These are phyloP conservation scores for Eimeria praecox DNA, from an alignment of 169 alveolate genomes.

Conservation along the genomic window DNA sequence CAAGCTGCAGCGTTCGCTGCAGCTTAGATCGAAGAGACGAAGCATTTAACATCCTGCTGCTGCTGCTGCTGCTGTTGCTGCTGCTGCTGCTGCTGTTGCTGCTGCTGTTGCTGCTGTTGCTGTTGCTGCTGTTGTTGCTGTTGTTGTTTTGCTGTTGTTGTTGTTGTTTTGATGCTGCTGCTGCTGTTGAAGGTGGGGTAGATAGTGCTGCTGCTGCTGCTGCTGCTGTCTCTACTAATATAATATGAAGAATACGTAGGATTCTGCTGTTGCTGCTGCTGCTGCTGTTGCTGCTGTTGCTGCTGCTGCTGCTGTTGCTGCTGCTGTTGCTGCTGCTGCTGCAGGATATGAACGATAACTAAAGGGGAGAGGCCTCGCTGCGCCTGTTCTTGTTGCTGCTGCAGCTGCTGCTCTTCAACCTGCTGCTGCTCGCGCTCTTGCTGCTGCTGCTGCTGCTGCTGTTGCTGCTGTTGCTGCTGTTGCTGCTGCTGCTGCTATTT, in stretches of 20 bases:
- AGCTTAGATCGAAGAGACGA: constrained; percentile 79
- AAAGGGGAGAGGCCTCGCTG: no score
- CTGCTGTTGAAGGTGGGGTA: no score
- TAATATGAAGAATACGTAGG: no score
- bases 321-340: neutral
- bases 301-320: neutral
- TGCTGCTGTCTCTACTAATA: neutral
- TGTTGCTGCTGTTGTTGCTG: neutral
- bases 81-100: constrained; percentile 13
- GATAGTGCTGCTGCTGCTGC: constrained; percentile 21
- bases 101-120: neutral
- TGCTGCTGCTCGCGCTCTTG: constrained; percentile 19
- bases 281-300: neutral
- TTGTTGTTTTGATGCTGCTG: neutral
- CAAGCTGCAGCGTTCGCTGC: constrained; percentile 76
- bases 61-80: constrained; percentile 40
- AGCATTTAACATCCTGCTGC: constrained; percentile 75
- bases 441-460: constrained; percentile 17
- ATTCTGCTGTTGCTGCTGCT: neutral
- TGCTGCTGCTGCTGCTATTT: constrained; percentile 53
- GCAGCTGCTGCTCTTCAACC: neutral
- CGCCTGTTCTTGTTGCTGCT: no score
- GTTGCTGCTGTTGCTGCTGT: constrained; percentile 49
- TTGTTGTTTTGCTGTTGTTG: neutral
- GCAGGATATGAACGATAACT: neutral